Base-by-base conservation (phyloP, 2,329 filamentous ascomycete species). In the Hypomyces rosellus region DNA sequence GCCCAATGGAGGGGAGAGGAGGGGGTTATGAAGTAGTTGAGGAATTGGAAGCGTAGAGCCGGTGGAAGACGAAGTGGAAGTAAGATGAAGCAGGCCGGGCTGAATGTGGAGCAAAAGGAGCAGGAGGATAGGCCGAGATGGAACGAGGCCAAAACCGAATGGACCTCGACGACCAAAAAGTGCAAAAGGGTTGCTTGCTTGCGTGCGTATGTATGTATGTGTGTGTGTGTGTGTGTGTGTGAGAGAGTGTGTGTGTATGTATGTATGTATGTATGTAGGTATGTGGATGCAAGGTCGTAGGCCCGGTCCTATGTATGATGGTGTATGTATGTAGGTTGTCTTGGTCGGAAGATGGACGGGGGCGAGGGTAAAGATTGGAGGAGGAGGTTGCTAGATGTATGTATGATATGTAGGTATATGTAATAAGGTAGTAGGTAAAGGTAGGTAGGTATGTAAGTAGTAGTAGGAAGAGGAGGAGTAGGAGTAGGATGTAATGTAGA, bases 1-100 rank as follows among this genome's bases (percentile, higher is more conserved):
- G 75, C 76, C 77, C 72, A 78, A 79, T 70, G 68, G 48, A 68
- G 65, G 70, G 65, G 50, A 55, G 48, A 53, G 46, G 54, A 44
- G 49, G 47, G 42, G 46, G 41, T 51, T 51, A 51, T 52, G 48
- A 51, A 52, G 49, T 51, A 49, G 51, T 44, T 39, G 45, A 42
- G 36, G 47, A 45, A 42, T 63, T 60, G 59, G 62, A 41, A 16
- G 20, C 38, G 38, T 20, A 41, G 15, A 20, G 15, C 20, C 38
- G 38, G 38, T 41, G 38, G 60, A 68, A 63, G 64, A 57, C 25
- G 25, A 30, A 30, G 25, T 30, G 25, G 25, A 58, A 54, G 59
- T 57, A 61, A 57, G 63, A 55, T 59, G 57, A 59, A 41, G 38
- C 38, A 41, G 38, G 38, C 15, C 38, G 16, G 38, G 38, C 38